A percentile compares a stretch with the other conserved stretches of the same genome.
Conservation (phyloP, 768 basidiomycete species). For the Rhodotorula babjevae region DNA sequence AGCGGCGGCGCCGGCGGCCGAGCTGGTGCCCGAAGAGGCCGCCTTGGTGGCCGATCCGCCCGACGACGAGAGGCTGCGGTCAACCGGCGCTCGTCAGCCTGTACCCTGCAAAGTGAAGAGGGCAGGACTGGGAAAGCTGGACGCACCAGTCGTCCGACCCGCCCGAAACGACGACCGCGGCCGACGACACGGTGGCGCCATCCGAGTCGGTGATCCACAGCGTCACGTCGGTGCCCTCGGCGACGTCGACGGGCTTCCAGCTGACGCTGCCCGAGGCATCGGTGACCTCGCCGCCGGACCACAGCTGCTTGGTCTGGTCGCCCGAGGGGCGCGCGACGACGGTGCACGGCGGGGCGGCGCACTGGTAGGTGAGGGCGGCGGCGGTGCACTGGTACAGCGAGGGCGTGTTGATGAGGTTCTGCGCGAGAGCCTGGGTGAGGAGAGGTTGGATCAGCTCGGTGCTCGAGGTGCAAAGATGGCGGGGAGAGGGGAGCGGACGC, state of each 20-base stretch:
- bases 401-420: background rate
- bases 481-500: background rate
- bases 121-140: background rate
- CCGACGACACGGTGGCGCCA: slow-evolving; percentile 1
- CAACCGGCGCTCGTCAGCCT: too few species aligned
- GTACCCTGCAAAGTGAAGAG: background rate
- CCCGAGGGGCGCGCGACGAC: slow-evolving; percentile 19
- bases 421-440: background rate
- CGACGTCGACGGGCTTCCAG: slow-evolving; percentile 18
- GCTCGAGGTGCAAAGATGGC: background rate
- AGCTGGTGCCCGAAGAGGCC: background rate
- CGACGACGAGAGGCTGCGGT: too few species aligned
- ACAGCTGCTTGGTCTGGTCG: background rate
- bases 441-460: background rate
- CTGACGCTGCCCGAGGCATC: background rate
- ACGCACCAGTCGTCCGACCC: background rate
- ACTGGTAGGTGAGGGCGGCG: slow-evolving; percentile 11
- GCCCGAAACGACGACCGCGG: background rate
- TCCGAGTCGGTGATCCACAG: slow-evolving; percentile 11
- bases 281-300: slow-evolving; percentile 5
- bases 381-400: slow-evolving; percentile 15
- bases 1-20: background rate
- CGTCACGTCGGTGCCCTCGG: background rate
- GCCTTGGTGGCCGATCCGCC: slow-evolving; percentile 3
- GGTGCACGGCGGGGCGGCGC: slow-evolving; percentile 9